phyloP scores from a whole-genome alignment of 2,329 filamentous ascomycete species.

The Aspergillus persii region DNA sequence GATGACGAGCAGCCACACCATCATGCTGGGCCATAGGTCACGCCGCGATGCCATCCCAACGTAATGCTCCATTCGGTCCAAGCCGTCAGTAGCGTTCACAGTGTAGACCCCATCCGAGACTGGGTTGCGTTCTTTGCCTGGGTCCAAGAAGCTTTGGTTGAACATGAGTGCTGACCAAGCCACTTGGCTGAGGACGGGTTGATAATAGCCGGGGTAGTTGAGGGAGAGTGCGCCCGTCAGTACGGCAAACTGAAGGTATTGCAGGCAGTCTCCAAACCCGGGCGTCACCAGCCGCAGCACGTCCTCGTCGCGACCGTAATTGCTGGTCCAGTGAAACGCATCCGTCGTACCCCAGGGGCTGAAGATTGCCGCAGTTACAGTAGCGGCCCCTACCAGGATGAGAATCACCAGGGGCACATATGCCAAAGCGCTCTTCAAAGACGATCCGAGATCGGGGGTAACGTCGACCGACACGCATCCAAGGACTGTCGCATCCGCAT shows the following conservation, averaged over 20 bases:
- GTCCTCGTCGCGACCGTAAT: slow-evolving; percentile 92
- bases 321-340: slow-evolving; percentile 94
- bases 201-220: slow-evolving; percentile 90
- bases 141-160: slow-evolving; percentile 80
- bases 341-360: slow-evolving; percentile 93
- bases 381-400: slow-evolving; percentile 75
- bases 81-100: slow-evolving; percentile 72
- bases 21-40: slow-evolving; percentile 93
- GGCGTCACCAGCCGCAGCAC: slow-evolving; percentile 88
- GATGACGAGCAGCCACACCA: slow-evolving; percentile 82
- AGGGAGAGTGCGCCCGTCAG: slow-evolving; percentile 84
- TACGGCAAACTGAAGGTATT: slow-evolving; percentile 92
- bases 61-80: slow-evolving; percentile 75
- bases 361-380: slow-evolving; percentile 77
- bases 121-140: slow-evolving; percentile 63
- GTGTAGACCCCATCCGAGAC: slow-evolving; percentile 84
- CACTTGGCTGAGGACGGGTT: slow-evolving; percentile 82
- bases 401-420: slow-evolving; percentile 78
- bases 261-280: slow-evolving; percentile 92
- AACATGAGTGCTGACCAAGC: slow-evolving; percentile 92
- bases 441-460: slow-evolving; percentile 74
- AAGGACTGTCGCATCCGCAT: slow-evolving; percentile 60
- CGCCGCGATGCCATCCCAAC: slow-evolving; percentile 72
- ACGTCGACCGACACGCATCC: slow-evolving; percentile 80
- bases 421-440: slow-evolving; percentile 66